Percentiles rank a stretch among this genome's conserved stretches.
These are phyloP conservation scores for Pichia sp. DNA, from an alignment of 1,139 yeast genomes.

Conservation along the genomic window DNA sequence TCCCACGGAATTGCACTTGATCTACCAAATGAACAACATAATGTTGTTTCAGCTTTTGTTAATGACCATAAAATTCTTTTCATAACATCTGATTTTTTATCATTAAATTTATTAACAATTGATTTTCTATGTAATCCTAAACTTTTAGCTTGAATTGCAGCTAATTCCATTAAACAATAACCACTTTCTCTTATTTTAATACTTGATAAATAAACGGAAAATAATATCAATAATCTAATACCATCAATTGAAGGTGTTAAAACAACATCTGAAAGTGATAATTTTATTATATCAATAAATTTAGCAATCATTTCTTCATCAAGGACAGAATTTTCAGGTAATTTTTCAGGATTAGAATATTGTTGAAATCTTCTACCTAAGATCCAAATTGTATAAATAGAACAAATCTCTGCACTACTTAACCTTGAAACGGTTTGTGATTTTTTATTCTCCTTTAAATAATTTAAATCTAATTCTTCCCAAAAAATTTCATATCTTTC, in stretches of 20 bases:
- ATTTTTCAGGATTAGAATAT: constrained; percentile 21
- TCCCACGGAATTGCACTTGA: constrained; percentile 36
- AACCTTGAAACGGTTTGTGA: constrained; percentile 18
- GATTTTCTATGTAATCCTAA: constrained; percentile 38
- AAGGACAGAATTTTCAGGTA: constrained; percentile 22
- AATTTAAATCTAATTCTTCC: constrained; percentile 25
- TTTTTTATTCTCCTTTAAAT: constrained; percentile 7
- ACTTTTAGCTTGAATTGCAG: constrained; percentile 40
- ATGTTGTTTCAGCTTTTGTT: constrained; percentile 33
- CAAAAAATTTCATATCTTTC: constrained; percentile 32
- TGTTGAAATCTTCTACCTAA: constrained; percentile 31
- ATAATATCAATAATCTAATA: constrained; percentile 35
- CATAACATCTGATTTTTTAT: constrained; percentile 31
- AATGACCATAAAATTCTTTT: constrained; percentile 35
- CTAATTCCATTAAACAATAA: constrained; percentile 39
- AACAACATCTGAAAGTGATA: constrained; percentile 37
- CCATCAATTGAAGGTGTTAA: constrained; percentile 39
- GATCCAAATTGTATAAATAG: constrained; percentile 40
- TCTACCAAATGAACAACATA: constrained; percentile 38
- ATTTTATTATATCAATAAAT: constrained; percentile 34
- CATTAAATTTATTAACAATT: constrained; percentile 29
- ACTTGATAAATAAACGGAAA: constrained; percentile 38
- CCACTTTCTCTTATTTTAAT: constrained; percentile 41
- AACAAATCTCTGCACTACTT: constrained; percentile 33
- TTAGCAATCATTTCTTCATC: constrained; percentile 26